Percentiles rank a stretch among this genome's conserved stretches.
These are phyloP conservation scores for Microthlaspi erraticum DNA, from an alignment of 345 rosid species.

Conservation along the genomic window DNA sequence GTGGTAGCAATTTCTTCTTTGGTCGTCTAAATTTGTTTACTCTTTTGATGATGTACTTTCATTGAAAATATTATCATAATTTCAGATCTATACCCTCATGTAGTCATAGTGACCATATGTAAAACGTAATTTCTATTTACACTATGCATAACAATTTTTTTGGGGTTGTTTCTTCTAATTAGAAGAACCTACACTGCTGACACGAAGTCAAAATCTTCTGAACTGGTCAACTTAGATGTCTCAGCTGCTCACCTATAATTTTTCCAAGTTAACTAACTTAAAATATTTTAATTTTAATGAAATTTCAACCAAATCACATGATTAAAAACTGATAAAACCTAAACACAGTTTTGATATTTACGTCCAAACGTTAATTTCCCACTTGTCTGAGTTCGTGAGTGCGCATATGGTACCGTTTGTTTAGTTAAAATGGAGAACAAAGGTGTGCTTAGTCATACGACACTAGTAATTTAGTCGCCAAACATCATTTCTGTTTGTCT, in stretches of 20 bases:
- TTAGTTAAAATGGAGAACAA: constrained; percentile 6
- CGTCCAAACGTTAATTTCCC: neutral
- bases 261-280: neutral
- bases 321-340: neutral
- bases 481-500: no score
- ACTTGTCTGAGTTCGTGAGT: constrained; percentile 23
- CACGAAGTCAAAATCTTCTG: constrained; percentile 29
- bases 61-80: neutral
- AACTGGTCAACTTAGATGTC: constrained; percentile 37
- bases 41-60: neutral
- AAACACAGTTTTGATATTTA: neutral
- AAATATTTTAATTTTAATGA: neutral
- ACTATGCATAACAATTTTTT: neutral
- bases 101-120: constrained; percentile 6
- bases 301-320: constrained; percentile 16
- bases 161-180: neutral
- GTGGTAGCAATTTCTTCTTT: constrained; percentile 12
- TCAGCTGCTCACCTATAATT: constrained; percentile 34
- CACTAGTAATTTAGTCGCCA: no score
- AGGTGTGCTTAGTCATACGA: constrained; percentile 24
- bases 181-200: constrained; percentile 18
- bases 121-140: neutral
- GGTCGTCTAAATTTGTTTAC: constrained; percentile 8
- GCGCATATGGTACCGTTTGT: constrained; percentile 29
- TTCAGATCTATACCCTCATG: neutral